These are phyloP conservation scores for Calonectria naviculata DNA, from an alignment of 2,329 filamentous ascomycete genomes.

Conservation along the genomic window DNA sequence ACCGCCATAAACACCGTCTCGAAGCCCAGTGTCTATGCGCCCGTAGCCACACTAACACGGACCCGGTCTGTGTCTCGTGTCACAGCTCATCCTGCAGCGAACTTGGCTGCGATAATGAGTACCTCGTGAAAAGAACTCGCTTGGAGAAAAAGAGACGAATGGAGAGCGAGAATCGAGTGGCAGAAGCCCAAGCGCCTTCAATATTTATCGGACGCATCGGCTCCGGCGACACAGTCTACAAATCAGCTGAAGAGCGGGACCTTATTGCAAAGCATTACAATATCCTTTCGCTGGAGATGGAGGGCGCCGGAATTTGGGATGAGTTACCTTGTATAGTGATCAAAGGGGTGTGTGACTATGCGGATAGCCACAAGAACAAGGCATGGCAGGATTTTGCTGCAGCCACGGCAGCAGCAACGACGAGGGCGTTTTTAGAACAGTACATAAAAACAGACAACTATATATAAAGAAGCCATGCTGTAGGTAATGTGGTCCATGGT, in stretches of 20 bases:
- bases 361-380: slow-evolving; percentile 14
- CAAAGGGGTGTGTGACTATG: slow-evolving; percentile 7
- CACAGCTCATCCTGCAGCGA: slow-evolving; percentile 9
- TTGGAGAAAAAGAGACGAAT: neutral
- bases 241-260: slow-evolving; percentile 39
- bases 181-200: neutral
- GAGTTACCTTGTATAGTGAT: slow-evolving; percentile 3
- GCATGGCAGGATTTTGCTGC: slow-evolving; percentile 11
- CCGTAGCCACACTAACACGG: neutral
- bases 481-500: neutral
- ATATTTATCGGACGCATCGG: slow-evolving; percentile 51
- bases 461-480: neutral
- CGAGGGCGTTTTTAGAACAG: neutral
- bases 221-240: slow-evolving; percentile 52
- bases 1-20: slow-evolving; percentile 16
- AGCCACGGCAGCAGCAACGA: slow-evolving; percentile 5
- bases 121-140: neutral
- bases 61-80: neutral
- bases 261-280: neutral
- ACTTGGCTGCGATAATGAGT: neutral
- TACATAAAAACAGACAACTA: neutral
- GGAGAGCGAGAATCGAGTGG: neutral
- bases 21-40: neutral
- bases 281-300: slow-evolving; percentile 10
- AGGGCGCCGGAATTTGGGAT: slow-evolving; percentile 1